A percentile compares a stretch with the other conserved stretches of the same genome.
These are phyloP conservation scores for Schizochytrium sp. DNA, from an alignment of 108 stramenopile species.

Conservation along the genomic window DNA sequence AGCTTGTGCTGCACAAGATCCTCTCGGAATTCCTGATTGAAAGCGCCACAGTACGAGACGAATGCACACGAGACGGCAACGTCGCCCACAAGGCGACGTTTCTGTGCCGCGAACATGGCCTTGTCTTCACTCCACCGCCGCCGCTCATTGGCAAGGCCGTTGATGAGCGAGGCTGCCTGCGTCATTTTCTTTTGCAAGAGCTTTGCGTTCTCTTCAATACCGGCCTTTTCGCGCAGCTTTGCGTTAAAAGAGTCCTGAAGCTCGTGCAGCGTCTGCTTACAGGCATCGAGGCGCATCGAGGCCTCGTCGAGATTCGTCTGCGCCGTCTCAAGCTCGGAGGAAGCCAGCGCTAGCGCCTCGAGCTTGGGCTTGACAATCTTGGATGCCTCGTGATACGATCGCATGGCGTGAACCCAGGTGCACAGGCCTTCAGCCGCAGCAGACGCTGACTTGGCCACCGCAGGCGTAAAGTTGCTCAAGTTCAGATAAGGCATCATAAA, in stretches of 20 bases:
- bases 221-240: constrained; percentile 65
- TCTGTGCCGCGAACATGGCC: constrained; percentile 68
- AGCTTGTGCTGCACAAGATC: constrained; percentile 73
- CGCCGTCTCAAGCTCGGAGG: constrained; percentile 71
- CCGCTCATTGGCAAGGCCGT: constrained; percentile 72
- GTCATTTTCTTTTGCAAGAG: constrained; percentile 71
- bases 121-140: constrained; percentile 76
- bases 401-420: constrained; percentile 77
- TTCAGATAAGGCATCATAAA: constrained; percentile 72
- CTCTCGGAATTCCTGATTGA: constrained; percentile 74
- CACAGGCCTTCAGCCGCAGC: constrained; percentile 77
- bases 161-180: constrained; percentile 70
- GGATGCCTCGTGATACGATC: constrained; percentile 73
- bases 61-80: constrained; percentile 78
- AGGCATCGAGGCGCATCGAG: constrained; percentile 56
- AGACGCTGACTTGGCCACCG: constrained; percentile 73
- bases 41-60: constrained; percentile 78
- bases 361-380: constrained; percentile 88
- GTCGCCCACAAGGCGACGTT: constrained; percentile 73
- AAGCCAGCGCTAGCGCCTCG: constrained; percentile 70
- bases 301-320: constrained; percentile 66
- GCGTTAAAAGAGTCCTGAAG: constrained; percentile 69
- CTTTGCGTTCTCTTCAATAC: constrained; percentile 68
- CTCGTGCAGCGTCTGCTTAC: constrained; percentile 57
- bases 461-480: constrained; percentile 54